Evolutionary conservation across 2,329 filamentous ascomycete species (phyloP), one percentile per base, ranked within the genome.

Genomic region (Aureobasidium sp.): DNA sequence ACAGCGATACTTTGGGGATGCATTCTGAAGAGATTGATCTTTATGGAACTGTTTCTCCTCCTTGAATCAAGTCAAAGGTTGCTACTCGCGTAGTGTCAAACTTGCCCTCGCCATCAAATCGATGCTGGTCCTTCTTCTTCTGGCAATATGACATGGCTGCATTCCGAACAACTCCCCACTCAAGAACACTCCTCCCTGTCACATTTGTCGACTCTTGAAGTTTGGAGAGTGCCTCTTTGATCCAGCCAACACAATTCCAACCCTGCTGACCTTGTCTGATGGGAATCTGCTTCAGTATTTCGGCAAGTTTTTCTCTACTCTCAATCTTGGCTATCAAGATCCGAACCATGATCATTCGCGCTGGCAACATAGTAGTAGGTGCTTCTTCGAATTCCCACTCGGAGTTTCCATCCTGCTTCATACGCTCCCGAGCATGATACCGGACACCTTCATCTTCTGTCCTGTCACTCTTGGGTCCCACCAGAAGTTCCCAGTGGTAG

Each of bases 1-100:
- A 58, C 74, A 76, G 27, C 38, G 31, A 42, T 66, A 42, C 23
- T 51, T 48, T 48, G 65, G 59, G 8, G 56, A 60, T 31, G 18
- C 29, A 6, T 50, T 33, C 40, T 40, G 38, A 58, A 18, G 20
- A 5, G 4, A 36, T 9, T n/a, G 4, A 36, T 4, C 3, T 36
- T 31, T 53, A 53, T 31, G 2, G 5, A 13, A 53, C 23, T 15
- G 50, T 53, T 6, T 53, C 50, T 20, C 36, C 23, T 23, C 31
- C 50, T 53, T 53, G 50, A 10, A 53, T 53, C 50, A 53, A n/a
- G 25, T 53, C 50, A 15, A 36, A 53, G 20, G 36, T 58, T 40
- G 54, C 16, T 5, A 58, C 40, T 4, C 40, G 38, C 7, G 40
- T 29, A 20, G 7, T 23, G 18, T 45, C 54, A 16, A 36, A n/a